Conservation (phyloP, 1,139 yeast genomes). For the Sugiyamaella neomexicana region DNA sequence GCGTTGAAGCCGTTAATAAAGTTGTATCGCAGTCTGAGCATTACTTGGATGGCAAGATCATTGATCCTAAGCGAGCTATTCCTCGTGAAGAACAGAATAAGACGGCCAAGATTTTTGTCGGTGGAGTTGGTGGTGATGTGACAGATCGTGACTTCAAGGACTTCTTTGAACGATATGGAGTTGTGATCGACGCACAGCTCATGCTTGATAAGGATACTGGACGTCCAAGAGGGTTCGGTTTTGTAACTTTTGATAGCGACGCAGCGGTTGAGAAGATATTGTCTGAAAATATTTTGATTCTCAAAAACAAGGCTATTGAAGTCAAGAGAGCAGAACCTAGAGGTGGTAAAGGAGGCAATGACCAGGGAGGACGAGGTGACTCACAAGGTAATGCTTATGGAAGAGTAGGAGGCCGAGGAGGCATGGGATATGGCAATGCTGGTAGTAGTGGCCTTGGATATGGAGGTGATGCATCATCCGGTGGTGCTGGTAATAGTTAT, state of each 20-base stretch:
- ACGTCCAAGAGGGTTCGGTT: conserved; percentile 96
- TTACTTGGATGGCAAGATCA: conserved; percentile 90
- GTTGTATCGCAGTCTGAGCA: conserved; percentile 81
- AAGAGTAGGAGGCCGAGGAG: conserved; percentile 28
- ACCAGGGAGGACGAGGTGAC: conserved; percentile 6
- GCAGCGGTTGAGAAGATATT: conserved; percentile 93
- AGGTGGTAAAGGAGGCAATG: conserved; percentile 42
- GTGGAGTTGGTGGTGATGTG: conserved; percentile 96
- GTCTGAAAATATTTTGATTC: conserved; percentile 74
- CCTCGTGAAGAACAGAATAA: conserved; percentile 98
- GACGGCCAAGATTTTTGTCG: conserved; percentile 96
- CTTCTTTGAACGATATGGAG: conserved; percentile 88
- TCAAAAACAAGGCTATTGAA: conserved; percentile 90
- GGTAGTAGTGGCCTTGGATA: conserved; percentile 8
- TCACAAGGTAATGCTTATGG: conserved; percentile 1
- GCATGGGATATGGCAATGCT: not conserved
- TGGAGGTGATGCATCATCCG: conserved; percentile 27
- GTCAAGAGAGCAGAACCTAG: conserved; percentile 99
- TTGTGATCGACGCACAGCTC: conserved; percentile 92
- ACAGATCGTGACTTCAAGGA: conserved; percentile 88
- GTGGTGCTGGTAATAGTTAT: conserved; percentile 36
- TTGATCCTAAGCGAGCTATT: conserved; percentile 97
- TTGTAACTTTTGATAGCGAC: conserved; percentile 93
- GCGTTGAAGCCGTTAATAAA: conserved; percentile 78
- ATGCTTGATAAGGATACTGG: conserved; percentile 99